These are phyloP conservation scores for Zea mays DNA, from an alignment of 176 grass and related monocot species.

Conservation along the genomic window DNA sequence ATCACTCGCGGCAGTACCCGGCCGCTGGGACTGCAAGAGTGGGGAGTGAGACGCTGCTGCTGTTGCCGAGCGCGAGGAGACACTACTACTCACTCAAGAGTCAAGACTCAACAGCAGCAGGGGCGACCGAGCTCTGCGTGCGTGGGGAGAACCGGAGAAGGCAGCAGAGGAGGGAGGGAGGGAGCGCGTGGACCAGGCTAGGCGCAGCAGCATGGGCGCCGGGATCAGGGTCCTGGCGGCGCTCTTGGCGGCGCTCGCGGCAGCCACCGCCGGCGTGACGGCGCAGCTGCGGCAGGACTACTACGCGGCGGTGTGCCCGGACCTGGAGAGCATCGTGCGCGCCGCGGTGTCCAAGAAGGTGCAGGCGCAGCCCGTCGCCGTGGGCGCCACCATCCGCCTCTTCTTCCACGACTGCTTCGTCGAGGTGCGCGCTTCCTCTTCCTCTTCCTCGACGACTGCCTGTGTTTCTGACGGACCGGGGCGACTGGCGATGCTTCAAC, in stretches of 20 bases:
- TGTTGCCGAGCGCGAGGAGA: neutral
- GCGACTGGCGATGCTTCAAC: too few species aligned
- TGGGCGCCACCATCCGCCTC: constrained; percentile 75
- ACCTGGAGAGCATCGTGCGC: constrained; percentile 70
- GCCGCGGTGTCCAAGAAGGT: constrained; percentile 64
- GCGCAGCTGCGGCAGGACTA: constrained; percentile 61
- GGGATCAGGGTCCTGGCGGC: constrained; percentile 38
- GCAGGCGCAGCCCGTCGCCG: constrained; percentile 48
- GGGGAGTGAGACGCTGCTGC: neutral
- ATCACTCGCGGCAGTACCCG: neutral
- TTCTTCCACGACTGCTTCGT: constrained; percentile 99
- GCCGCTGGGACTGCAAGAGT: neutral
- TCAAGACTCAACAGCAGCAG: neutral
- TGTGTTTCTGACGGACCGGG: too few species aligned
- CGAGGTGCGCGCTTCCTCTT: constrained; percentile 38
- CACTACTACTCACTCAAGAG: neutral
- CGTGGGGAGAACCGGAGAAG: neutral
- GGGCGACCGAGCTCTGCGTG: neutral
- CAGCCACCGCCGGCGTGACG: neutral
- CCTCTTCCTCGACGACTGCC: too few species aligned
- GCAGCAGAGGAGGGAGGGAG: neutral
- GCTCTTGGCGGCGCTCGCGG: constrained; percentile 9
- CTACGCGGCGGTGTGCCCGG: constrained; percentile 67
- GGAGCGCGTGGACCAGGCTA: neutral
- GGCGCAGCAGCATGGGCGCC: constrained; percentile 35